Conservation (phyloP, 345 rosid species). For the Triadica sebifera region DNA sequence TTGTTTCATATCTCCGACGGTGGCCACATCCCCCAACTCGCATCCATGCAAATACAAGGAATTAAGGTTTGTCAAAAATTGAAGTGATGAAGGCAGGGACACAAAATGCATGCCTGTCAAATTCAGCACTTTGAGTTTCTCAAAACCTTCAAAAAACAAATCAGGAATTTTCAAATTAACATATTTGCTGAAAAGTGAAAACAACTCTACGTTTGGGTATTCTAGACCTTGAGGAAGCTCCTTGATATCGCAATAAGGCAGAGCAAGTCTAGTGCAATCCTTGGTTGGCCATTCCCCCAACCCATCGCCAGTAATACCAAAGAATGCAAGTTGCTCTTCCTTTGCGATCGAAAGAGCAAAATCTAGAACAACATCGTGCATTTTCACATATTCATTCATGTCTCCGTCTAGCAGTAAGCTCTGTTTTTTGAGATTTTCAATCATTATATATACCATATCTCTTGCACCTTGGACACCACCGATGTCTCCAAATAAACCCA, state of each 20-base stretch:
- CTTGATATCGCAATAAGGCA: too few relatives aligned
- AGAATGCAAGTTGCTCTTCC: neutral
- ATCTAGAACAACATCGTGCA: neutral
- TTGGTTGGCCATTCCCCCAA: neutral
- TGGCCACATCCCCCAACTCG: neutral
- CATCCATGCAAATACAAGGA: constrained; percentile 10
- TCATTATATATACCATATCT: too few relatives aligned
- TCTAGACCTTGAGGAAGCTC: constrained; percentile 1
- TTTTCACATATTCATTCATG: neutral
- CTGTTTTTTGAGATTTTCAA: too few relatives aligned
- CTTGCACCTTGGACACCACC: too few relatives aligned
- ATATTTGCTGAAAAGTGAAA: neutral
- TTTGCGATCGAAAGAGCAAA: neutral
- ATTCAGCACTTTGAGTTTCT: constrained; percentile 1
- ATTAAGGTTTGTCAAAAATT: neutral
- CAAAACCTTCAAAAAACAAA: neutral
- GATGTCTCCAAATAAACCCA: too few relatives aligned
- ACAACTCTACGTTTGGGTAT: neutral
- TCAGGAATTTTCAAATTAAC: neutral
- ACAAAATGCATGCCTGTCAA: neutral
- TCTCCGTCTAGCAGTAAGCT: neutral
- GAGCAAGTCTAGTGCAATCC: neutral
- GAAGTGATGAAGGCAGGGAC: constrained; percentile 9
- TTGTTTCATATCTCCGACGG: constrained; percentile 20
- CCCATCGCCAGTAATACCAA: neutral